Percentiles rank a stretch among this genome's conserved stretches.
Evolutionary conservation across 345 rosid genomes (phyloP).

Genomic region (Eucalyptus decipiens): DNA sequence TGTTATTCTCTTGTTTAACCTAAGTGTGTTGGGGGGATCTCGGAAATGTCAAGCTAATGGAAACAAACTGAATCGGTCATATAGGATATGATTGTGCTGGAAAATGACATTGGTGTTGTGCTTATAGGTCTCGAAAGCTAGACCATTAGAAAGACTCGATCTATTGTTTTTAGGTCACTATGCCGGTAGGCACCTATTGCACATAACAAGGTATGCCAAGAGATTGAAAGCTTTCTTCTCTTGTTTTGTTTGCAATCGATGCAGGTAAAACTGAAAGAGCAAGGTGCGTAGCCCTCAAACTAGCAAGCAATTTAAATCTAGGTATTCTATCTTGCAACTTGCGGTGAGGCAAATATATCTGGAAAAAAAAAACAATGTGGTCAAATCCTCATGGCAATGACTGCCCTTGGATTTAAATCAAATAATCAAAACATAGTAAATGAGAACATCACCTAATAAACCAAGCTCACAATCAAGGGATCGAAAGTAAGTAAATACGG

Average conservation of each 20-base stretch:
- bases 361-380: background rate
- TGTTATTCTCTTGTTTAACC: too few species aligned
- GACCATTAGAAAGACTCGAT: background rate
- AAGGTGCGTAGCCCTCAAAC: too few species aligned
- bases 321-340: background rate
- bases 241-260: background rate
- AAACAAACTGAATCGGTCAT: background rate
- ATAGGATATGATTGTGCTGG: background rate
- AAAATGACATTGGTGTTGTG: background rate
- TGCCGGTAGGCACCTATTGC: accelerated
- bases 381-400: background rate
- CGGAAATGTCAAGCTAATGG: too few species aligned
- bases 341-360: accelerated
- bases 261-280: background rate
- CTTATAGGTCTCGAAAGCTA: background rate
- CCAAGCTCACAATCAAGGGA: too few species aligned
- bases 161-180: background rate
- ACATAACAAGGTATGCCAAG: background rate
- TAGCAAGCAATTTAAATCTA: background rate
- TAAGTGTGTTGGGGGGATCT: too few species aligned
- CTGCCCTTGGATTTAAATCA: background rate
- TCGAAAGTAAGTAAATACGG: accelerated
- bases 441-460: too few species aligned
- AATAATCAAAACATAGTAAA: too few species aligned
- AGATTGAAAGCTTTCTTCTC: background rate